A percentile compares a stretch with the other conserved stretches of the same genome.
These are phyloP conservation scores for Calonectria pteridis DNA, from an alignment of 2,329 filamentous ascomycete species.

Conservation along the genomic window DNA sequence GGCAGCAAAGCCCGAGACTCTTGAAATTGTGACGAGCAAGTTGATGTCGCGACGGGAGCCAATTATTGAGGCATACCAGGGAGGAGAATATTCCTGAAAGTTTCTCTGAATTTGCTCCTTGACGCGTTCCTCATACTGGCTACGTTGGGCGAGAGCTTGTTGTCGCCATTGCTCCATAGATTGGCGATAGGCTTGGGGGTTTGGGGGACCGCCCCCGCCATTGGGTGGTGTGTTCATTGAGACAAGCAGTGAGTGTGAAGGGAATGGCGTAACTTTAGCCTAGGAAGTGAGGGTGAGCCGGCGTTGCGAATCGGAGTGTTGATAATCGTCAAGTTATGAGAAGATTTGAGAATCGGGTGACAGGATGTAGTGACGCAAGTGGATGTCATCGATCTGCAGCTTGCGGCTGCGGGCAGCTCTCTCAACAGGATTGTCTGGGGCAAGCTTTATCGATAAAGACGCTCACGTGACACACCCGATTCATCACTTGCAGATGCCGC, in stretches of 20 bases:
- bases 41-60: constrained; percentile 46
- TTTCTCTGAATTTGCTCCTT: constrained; percentile 48
- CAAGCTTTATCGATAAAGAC: constrained; percentile 46
- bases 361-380: constrained; percentile 42
- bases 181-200: constrained; percentile 42
- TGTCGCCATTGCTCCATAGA: constrained; percentile 50
- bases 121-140: constrained; percentile 47
- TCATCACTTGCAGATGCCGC: not conserved
- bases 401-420: not conserved
- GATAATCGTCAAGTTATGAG: not conserved
- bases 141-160: constrained; percentile 43
- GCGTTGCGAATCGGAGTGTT: not conserved
- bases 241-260: not conserved
- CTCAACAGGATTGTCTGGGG: constrained; percentile 10
- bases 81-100: constrained; percentile 49
- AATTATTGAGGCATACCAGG: constrained; percentile 48
- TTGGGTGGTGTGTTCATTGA: constrained; percentile 37
- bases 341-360: constrained; percentile 31
- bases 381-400: constrained; percentile 35
- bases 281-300: not conserved
- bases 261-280: constrained; percentile 3
- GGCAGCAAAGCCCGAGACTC: constrained; percentile 45
- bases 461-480: constrained; percentile 41
- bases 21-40: constrained; percentile 45
- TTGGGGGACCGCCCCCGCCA: constrained; percentile 28